phyloP scores from a whole-genome alignment of 345 rosid genomes.

The Linum lewisii region DNA sequence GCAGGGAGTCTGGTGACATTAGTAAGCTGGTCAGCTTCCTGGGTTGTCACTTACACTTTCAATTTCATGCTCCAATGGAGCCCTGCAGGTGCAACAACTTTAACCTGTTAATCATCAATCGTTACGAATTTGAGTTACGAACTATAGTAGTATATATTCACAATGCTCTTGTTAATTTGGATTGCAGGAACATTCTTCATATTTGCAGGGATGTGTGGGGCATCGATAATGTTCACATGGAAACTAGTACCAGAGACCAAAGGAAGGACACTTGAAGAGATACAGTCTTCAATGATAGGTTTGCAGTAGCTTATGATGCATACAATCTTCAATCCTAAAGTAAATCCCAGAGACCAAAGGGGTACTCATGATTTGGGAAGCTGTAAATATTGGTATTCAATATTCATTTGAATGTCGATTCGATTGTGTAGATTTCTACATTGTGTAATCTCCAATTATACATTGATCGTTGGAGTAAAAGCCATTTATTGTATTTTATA shows the following conservation, averaged over 20 bases:
- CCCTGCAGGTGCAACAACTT: background rate
- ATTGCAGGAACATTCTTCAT: conserved; percentile 36
- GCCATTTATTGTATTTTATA: too few relatives aligned
- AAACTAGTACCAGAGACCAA: conserved; percentile 52
- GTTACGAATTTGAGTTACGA: background rate
- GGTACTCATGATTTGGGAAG: too few relatives aligned
- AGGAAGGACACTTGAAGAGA: conserved; percentile 50
- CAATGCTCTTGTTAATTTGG: background rate
- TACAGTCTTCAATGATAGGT: conserved; percentile 28
- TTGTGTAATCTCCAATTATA: too few relatives aligned
- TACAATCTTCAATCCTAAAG: too few relatives aligned
- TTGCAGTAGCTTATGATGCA: background rate
- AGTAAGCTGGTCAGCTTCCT: background rate
- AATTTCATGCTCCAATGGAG: background rate
- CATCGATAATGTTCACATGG: conserved; percentile 26
- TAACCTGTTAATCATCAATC: too few relatives aligned
- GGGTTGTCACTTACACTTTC: background rate
- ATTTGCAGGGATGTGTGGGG: conserved; percentile 22
- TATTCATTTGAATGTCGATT: too few relatives aligned
- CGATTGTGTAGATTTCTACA: too few relatives aligned
- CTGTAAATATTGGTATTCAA: too few relatives aligned
- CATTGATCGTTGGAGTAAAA: too few relatives aligned
- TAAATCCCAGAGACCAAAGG: too few relatives aligned
- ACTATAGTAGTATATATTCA: background rate
- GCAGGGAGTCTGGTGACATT: background rate